Base-by-base conservation (phyloP, 257 asterid species). In the Fraxinus pennsylvanica region DNA sequence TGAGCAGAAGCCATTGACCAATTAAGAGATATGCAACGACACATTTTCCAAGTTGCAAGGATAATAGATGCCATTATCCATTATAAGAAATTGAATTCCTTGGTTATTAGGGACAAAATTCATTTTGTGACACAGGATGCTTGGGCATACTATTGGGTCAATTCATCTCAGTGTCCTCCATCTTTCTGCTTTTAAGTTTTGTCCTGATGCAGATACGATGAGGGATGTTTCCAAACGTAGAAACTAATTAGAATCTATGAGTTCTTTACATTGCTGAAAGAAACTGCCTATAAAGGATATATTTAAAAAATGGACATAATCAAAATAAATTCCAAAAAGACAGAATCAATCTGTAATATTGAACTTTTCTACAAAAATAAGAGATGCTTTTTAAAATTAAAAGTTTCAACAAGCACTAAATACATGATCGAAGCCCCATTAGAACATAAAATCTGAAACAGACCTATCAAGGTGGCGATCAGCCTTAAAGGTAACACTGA, bases 381-480 rank as follows among this genome's bases (percentile, higher is more conserved):
- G 35, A 22, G 19, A 63, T 25, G 6, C 7, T 63, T 63, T 63
- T 13, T 36, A 12, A 61, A 61, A 27, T 22, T 63, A 63, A 1
- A 8, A 25, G 7, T 52, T 52, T 17, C 7, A 52, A 17, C 9
- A 52, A 19, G 19, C 9, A 52, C 63, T 52, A 14, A 52, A 52
- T 63, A 27, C 1, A 63, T 32, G 35, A 25, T 10, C 2, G 7
- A 27, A 63, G 17, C 32, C n/a, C 15, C 36, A 21, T 9, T 63
- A 63, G 33, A 63, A 4, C n/a, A 63, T 27, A 63, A 63, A 63
- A 63, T 2, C 69, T 9, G 36, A 38, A 80, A 47, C 74, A 77
- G 65, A 96, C 99, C 97, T 92, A 81, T 96, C 99, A 80, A 93
- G 98, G 86, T 88, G 92, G 86, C 90, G 97, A 89, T 89, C 93